Percentiles rank a stretch among this genome's conserved stretches.
These are phyloP conservation scores for Ustilago bromivora DNA, from an alignment of 1,284 basidiomycete genomes.

Conservation along the genomic window DNA sequence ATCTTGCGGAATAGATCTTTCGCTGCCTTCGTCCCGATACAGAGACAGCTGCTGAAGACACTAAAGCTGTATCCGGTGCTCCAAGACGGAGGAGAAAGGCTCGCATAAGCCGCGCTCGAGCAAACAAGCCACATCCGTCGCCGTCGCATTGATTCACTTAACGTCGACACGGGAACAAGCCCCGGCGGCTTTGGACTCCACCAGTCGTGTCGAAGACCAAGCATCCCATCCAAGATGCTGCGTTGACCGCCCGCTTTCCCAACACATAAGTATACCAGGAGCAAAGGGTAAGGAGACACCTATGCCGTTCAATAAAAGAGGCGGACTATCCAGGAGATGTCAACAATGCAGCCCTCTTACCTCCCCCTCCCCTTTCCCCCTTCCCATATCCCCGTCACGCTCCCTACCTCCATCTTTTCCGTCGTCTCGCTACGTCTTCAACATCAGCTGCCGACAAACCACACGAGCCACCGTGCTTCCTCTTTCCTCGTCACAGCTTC, in stretches of 20 bases:
- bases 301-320: slow-evolving; percentile 20
- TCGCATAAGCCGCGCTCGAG: not conserved
- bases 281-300: slow-evolving; percentile 6
- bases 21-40: not conserved
- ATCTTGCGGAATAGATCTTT: not conserved
- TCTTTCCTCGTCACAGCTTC: not conserved
- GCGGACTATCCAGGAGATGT: not conserved
- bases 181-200: not conserved
- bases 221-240: slow-evolving; percentile 1
- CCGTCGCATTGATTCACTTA: not conserved
- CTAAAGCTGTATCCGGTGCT: not conserved
- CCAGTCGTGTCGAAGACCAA: not conserved
- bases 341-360: not conserved
- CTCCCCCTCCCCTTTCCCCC: not conserved
- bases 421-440: too few relatives aligned
- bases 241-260: slow-evolving; percentile 5
- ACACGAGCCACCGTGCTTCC: not conserved
- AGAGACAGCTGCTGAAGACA: not conserved
- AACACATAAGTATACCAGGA: slow-evolving; percentile 11
- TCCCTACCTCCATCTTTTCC: not conserved
- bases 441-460: not conserved
- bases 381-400: not conserved
- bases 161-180: not conserved
- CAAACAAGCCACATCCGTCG: slow-evolving; percentile 23
- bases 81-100: not conserved